Base-by-base conservation (phyloP, 768 basidiomycete genomes). In the Daedalea quercina region DNA sequence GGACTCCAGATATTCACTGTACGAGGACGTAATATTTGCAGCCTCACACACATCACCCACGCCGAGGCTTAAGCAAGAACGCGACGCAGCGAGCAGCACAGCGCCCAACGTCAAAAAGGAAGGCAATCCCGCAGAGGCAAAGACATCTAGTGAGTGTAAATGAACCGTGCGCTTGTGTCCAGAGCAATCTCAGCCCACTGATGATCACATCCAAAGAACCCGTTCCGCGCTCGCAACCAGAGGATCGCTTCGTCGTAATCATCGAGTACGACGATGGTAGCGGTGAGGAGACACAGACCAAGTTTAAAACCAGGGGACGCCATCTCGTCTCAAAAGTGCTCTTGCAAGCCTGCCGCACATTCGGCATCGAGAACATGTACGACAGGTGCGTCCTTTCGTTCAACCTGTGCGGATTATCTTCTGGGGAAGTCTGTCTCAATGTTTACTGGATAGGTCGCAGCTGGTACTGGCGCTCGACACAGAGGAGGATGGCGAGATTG, bases 241-340 rank as follows among this genome's bases (percentile, higher is more conserved):
- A 60, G 11, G 60, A 58, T 33, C 56, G 56, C 53, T 61, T 61
- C 54, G 43, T 61, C 12, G 45, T 61, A 3, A 53, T 44, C 44
- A 58, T 61, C 40, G 55, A 61, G 34, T 58, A 58, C 48, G 55
- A 55, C n/a, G 53, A 56, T 35, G 50, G 54, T 13, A 20, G 46
- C n/a, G 40, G 15, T 8, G 46, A 48, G 13, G 60, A 60, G 34
- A 52, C 52, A 15, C 56, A 53, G 34, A 43, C 44, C 41, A 46
- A 73, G 47, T 74, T 77, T 68, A 74, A 73, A 55, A 73, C 73
- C 1, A 72, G 74, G 40, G 73, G 70, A 12, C 70, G 67, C 45
- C 73, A 77, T 57, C 56, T 57, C 33, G 70, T 75, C 13, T 57
- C 62, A 31, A 76, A 75, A 57, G 71, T 77, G 20, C 65, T 77